Percentiles rank a stretch among this genome's conserved stretches.
These are phyloP conservation scores for Saussurea involucrata DNA, from an alignment of 129 eudicot species.

Conservation along the genomic window DNA sequence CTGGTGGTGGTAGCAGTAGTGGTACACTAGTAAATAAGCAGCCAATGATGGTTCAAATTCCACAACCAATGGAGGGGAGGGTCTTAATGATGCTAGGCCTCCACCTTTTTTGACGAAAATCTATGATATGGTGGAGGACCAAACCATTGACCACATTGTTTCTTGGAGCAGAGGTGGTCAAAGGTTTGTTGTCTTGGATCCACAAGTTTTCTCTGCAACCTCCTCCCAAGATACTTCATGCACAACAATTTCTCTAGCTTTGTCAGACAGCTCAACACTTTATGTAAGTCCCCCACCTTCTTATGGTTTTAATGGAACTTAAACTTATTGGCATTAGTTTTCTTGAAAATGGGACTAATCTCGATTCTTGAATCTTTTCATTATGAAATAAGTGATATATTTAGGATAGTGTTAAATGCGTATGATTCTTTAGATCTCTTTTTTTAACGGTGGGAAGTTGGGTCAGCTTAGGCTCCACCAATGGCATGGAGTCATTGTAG, in stretches of 20 bases:
- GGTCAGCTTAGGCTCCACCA: background rate
- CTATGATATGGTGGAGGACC: slow-evolving; percentile 89
- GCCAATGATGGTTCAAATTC: slow-evolving; percentile 21
- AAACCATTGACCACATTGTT: slow-evolving; percentile 44
- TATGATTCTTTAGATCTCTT: background rate
- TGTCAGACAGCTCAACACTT: slow-evolving; percentile 96
- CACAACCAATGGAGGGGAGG: slow-evolving; percentile 92
- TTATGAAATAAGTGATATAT: background rate
- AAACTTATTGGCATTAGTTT: background rate
- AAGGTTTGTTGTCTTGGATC: slow-evolving; percentile 89
- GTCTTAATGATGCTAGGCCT: slow-evolving; percentile 80
- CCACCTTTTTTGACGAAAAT: slow-evolving; percentile 90
- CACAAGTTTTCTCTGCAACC: slow-evolving; percentile 68
- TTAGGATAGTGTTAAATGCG: background rate
- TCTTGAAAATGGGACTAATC: background rate
- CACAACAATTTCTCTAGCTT: slow-evolving; percentile 95
- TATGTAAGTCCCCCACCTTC: slow-evolving; percentile 48
- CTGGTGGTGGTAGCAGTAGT: background rate
- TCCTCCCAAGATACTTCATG: slow-evolving; percentile 83
- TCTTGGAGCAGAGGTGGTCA: slow-evolving; percentile 94
- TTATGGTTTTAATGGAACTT: background rate
- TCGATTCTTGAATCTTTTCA: background rate
- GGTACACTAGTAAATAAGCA: slow-evolving; percentile 14
- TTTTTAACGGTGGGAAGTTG: background rate
- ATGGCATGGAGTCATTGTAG: background rate